A percentile compares a stretch with the other conserved stretches of the same genome.
These are phyloP conservation scores for Trichophyton simii DNA, from an alignment of 2,329 filamentous ascomycete genomes.

Conservation along the genomic window DNA sequence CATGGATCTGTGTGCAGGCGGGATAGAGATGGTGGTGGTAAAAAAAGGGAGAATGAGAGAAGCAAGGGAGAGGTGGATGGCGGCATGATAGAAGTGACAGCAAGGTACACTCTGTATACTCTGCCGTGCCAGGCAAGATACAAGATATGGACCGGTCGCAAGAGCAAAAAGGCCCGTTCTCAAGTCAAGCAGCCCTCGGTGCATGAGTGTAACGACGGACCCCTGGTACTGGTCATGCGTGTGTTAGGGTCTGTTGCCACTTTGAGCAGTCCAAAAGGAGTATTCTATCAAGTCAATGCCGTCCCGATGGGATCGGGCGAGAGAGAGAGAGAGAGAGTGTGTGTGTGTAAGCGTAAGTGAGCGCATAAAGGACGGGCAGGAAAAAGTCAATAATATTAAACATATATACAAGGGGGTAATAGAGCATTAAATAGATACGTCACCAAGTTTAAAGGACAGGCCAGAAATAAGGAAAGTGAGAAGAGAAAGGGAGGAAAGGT, in stretches of 20 bases:
- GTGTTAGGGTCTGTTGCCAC: not conserved
- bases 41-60: not conserved
- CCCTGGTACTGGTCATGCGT: conserved; percentile 1
- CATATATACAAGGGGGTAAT: not conserved
- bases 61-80: not conserved
- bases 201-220: not conserved
- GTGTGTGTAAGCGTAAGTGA: too few species aligned
- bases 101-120: not conserved
- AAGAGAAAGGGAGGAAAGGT: not conserved
- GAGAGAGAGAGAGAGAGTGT: not conserved
- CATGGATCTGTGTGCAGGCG: not conserved
- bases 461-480: not conserved
- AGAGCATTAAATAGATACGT: not conserved
- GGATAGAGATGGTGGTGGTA: not conserved
- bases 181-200: not conserved
- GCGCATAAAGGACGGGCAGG: not conserved
- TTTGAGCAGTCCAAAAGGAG: not conserved
- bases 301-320: not conserved
- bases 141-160: not conserved
- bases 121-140: not conserved
- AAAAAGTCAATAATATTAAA: conserved; percentile 2
- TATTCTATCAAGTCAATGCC: not conserved
- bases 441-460: not conserved
- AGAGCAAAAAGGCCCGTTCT: not conserved
- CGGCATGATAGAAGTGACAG: not conserved